Base-by-base conservation (phyloP, 495 filamentous ascomycete species). In the Lepidopterella palustris region DNA sequence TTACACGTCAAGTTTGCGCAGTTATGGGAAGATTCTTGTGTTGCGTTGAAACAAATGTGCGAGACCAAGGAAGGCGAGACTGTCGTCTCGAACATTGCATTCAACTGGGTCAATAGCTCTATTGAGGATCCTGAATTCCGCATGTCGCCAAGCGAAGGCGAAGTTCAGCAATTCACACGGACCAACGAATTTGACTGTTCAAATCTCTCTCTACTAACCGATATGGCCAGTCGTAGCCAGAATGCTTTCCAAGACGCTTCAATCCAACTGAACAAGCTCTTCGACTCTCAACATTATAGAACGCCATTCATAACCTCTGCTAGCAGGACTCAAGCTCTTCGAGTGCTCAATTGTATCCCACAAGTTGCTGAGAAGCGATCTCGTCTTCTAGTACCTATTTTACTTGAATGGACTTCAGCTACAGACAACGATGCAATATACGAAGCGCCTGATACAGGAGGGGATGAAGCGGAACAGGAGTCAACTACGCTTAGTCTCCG, bases 311-410 rank as follows among this genome's bases (percentile, higher is more conserved):
- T 64, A 24, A 60, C 56, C 8, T 4, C 63, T 8, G 58, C 56
- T 10, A 58, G 66, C 20, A 79, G 90, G 55, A 78, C 80, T 52
- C 88, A 93, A 67, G 90, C 93, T 9, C 77, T 97, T 48, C 84
- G 86, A 57, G 84, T 96, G 1, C 78, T 98, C 45, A 81, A 82
- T 59, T 83, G 80, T 24, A 72, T 87, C 5, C 92, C 93, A 25
- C 72, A 77, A 20, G 68, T 92, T 54, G 92, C 89, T 1, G 93
- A 99, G 72, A 95, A 87, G 73, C 77, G 82, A 24, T 97, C 92
- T 28, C 84, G 90, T 25, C 80, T 81, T 57, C 75, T 99, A 18
- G 87, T 97, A 5, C 93, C 95, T 1, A 75, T 95, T 61, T 86
- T 99, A 31, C 74, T 99, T 11, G 81, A 83, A 5, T 97, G 92